These are phyloP conservation scores for Fagopyrum esculentum DNA, from an alignment of 148 eudicot species.

Conservation along the genomic window DNA sequence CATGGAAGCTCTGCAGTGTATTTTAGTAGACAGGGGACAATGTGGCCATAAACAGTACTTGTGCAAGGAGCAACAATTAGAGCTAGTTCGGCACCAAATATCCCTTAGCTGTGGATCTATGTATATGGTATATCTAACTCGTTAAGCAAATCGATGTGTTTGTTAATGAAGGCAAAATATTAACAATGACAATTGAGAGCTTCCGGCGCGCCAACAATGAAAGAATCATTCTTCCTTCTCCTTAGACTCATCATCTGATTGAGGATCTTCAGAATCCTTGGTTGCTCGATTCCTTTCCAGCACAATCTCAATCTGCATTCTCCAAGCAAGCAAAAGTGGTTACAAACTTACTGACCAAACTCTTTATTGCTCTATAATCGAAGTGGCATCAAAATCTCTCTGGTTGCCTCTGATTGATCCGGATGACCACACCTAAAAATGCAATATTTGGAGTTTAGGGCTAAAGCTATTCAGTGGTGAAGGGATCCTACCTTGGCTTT, in stretches of 20 bases:
- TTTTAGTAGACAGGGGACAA: not conserved
- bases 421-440: too few species aligned
- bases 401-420: too few species aligned
- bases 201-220: not conserved
- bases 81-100: not conserved
- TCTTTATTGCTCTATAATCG: not conserved
- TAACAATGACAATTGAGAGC: not conserved
- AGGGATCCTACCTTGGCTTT: constrained; percentile 42
- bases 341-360: too few species aligned
- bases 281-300: constrained; percentile 27
- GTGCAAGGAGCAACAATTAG: constrained; percentile 5
- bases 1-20: not conserved
- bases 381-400: not conserved
- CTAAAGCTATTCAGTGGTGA: not conserved
- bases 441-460: too few species aligned
- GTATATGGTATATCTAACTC: constrained; percentile 8
- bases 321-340: not conserved
- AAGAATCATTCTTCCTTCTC: not conserved
- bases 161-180: not conserved
- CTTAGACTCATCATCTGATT: not conserved
- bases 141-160: not conserved
- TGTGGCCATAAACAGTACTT: not conserved
- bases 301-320: constrained; percentile 49
- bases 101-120: not conserved
- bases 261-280: constrained; percentile 2